Evolutionary conservation across 768 basidiomycete genomes (phyloP).

Genomic region (Mycena epipterygia): DNA sequence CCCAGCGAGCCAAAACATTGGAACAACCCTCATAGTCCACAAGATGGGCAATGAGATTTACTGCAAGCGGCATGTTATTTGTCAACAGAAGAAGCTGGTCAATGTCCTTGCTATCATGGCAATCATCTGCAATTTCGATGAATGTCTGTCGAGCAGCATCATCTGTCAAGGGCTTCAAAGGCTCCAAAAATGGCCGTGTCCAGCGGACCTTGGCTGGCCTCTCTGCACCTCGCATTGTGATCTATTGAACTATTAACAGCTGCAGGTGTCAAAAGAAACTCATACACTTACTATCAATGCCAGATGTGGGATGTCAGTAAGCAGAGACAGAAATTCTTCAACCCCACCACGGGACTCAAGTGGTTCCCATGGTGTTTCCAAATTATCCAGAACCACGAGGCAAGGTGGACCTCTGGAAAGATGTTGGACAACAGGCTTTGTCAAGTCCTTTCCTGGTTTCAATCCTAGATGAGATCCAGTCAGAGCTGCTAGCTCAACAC

Average conservation of each 20-base stretch:
- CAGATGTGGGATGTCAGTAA: conserved; percentile 13
- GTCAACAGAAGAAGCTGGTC: not conserved
- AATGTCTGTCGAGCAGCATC: conserved; percentile 12
- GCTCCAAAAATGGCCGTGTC: conserved; percentile 15
- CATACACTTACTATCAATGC: conserved; percentile 17
- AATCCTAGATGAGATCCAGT: not conserved
- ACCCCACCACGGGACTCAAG: not conserved
- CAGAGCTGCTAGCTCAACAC: not conserved
- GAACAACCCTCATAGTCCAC: conserved; percentile 1
- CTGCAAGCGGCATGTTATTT: conserved; percentile 18
- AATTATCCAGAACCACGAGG: conserved; percentile 18
- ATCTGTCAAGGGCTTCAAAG: not conserved
- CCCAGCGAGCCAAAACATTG: not conserved
- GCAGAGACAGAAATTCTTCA: conserved; percentile 9
- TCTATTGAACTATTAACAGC: not conserved
- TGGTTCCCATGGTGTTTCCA: conserved; percentile 17
- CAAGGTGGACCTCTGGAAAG: not conserved
- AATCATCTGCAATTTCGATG: not conserved
- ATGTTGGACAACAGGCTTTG: not conserved
- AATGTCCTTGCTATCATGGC: not conserved
- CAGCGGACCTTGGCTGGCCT: conserved; percentile 6
- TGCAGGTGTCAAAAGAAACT: not conserved
- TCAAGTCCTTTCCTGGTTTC: not conserved
- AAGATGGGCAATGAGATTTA: conserved; percentile 11
- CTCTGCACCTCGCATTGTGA: conserved; percentile 21